Conservation (phyloP, 2,329 filamentous ascomycete species). For the Cladosporium austrohemisphaericum region DNA sequence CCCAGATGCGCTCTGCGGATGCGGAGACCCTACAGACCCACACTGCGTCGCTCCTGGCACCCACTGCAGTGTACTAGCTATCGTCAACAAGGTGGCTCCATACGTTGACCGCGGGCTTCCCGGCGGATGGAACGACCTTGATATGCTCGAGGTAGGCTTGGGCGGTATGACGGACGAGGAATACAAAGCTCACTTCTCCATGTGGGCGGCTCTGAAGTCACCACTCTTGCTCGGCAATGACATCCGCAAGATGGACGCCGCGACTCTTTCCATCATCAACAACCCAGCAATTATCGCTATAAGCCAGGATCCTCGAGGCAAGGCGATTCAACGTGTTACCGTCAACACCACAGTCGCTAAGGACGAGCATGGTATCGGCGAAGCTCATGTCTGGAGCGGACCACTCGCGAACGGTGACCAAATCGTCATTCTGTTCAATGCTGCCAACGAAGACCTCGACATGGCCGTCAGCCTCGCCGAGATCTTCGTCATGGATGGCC, state of each 20-base stretch:
- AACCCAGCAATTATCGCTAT: constrained; percentile 51
- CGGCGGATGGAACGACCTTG: constrained; percentile 48
- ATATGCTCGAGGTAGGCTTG: constrained; percentile 49
- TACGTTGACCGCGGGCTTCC: constrained; percentile 40
- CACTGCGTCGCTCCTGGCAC: constrained; percentile 45
- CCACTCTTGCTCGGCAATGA: constrained; percentile 49
- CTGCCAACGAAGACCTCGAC: constrained; percentile 38
- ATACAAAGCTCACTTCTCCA: constrained; percentile 44
- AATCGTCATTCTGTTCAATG: constrained; percentile 51
- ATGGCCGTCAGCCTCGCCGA: constrained; percentile 52
- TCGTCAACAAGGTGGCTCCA: constrained; percentile 47
- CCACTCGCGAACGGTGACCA: constrained; percentile 45
- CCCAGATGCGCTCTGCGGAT: constrained; percentile 42
- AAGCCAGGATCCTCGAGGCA: constrained; percentile 45
- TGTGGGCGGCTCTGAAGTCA: constrained; percentile 49
- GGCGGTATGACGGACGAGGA: constrained; percentile 36
- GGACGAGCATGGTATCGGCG: constrained; percentile 38
- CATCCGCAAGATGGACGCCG: constrained; percentile 38
- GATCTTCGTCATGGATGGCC: constrained; percentile 49
- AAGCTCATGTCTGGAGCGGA: constrained; percentile 51
- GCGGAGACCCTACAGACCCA: constrained; percentile 35
- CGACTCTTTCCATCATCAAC: constrained; percentile 44
- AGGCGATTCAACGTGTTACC: constrained; percentile 44
- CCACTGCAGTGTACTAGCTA: constrained; percentile 49
- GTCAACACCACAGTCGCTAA: constrained; percentile 37